phyloP scores from a whole-genome alignment of 2,329 filamentous ascomycete species.

The Claviceps cyperi region DNA sequence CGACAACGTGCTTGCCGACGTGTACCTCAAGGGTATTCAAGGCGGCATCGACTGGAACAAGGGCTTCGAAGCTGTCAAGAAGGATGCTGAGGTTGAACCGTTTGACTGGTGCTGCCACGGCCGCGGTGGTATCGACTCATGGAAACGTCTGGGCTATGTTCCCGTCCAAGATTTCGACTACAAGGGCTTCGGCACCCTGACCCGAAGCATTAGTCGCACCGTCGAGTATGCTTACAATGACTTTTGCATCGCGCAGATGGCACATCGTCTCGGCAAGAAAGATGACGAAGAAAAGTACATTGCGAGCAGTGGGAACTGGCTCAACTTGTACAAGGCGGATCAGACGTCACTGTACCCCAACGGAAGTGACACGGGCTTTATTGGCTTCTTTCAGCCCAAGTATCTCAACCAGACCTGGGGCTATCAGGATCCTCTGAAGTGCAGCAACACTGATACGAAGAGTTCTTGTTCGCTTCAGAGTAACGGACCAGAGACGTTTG shows the following conservation, averaged over 20 bases:
- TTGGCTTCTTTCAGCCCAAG: constrained; percentile 56
- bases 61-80: constrained; percentile 56
- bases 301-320: constrained; percentile 48
- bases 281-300: constrained; percentile 46
- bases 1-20: constrained; percentile 53
- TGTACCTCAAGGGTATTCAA: constrained; percentile 49
- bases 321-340: constrained; percentile 47
- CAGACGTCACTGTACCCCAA: constrained; percentile 39
- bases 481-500: constrained; percentile 54
- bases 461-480: constrained; percentile 47
- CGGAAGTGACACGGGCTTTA: constrained; percentile 47
- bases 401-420: constrained; percentile 55
- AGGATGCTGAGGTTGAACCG: constrained; percentile 59
- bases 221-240: constrained; percentile 71
- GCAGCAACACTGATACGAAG: constrained; percentile 36
- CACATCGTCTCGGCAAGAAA: constrained; percentile 37
- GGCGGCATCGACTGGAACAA: constrained; percentile 49
- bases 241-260: constrained; percentile 52
- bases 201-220: constrained; percentile 55
- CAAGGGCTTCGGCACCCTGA: constrained; percentile 53
- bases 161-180: constrained; percentile 54
- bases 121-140: constrained; percentile 54
- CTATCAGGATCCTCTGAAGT: constrained; percentile 52
- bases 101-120: constrained; percentile 56
- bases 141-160: constrained; percentile 59